Evolutionary conservation across 371 early-diverging fungal species (phyloP).

Genomic region (Haplosporangium sp.): DNA sequence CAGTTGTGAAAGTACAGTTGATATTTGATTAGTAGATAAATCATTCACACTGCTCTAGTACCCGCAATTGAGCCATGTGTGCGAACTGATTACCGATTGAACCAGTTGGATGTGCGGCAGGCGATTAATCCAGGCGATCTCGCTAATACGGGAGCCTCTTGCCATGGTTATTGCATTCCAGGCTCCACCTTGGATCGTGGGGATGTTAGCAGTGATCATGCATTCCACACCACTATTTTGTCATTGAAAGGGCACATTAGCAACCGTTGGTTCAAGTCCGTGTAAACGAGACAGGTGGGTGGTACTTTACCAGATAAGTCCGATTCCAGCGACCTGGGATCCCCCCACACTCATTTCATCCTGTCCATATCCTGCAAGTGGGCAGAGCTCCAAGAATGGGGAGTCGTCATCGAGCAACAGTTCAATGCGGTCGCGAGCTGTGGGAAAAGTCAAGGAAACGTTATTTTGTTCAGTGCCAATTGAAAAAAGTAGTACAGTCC

Average conservation of each 20-base stretch:
- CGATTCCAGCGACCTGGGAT: conserved; percentile 77
- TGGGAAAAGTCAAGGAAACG: background rate
- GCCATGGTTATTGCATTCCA: conserved; percentile 71
- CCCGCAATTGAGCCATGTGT: background rate
- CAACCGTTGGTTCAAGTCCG: background rate
- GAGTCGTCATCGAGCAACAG: conserved; percentile 77
- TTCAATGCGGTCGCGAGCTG: conserved; percentile 77
- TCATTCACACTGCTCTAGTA: background rate
- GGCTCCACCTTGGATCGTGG: conserved; percentile 73
- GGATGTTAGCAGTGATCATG: conserved; percentile 73
- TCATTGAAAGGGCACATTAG: no score
- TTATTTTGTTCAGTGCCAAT: no score
- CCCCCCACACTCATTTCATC: conserved; percentile 80
- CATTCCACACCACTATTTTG: conserved; percentile 71
- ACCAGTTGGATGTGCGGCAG: conserved; percentile 69
- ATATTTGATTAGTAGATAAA: background rate
- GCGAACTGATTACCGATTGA: conserved; percentile 62
- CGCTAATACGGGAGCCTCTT: conserved; percentile 65
- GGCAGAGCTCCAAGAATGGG: conserved; percentile 79
- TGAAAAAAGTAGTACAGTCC: background rate
- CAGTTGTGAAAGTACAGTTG: background rate
- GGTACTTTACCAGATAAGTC: conserved; percentile 69
- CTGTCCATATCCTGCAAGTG: conserved; percentile 77
- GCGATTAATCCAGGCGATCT: conserved; percentile 71
- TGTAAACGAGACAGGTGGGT: background rate